Base-by-base conservation (phyloP, 768 basidiomycete genomes). In the Neoboletus subvelutipes region DNA sequence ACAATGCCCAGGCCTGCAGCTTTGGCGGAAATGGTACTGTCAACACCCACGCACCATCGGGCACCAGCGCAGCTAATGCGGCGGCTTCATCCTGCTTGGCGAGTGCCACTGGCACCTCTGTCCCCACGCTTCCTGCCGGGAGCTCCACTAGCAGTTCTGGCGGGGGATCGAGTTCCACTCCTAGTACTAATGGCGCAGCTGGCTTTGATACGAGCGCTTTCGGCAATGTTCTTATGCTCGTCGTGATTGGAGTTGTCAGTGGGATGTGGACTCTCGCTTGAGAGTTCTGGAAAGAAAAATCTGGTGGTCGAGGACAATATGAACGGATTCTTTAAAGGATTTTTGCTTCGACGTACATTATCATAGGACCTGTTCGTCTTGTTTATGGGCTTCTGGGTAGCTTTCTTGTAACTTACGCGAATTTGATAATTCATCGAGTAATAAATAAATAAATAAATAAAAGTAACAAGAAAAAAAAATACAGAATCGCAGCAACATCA, bases 1-100 rank as follows among this genome's bases (percentile, higher is more conserved):
- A 81, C 59, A 74, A 85, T 52, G 66, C 75, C 18, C 75, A 80
- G 50, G 78, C 90, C 9, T 96, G 94, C 74, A 83, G 80, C 75
- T 96, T 97, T 68, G 71, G 72, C 51, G 92, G 94, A 9, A 97
- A 97, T 67, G 94, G 86, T 6, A 92, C 90, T 17, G 77, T 92
- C 60, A 90, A 90, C 64, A 12, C 75, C 17, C 67, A 66, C 4
- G 82, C 83, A 17, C 79, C 87, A 31, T 68, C 86, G 8, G 67
- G 71, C 46, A 74, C 73, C 17, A 73, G 78, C 11, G 77, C 78
- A 29, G 82, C 83, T 41, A 76, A 76, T 55, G 73, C 83, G 37
- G 87, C 81, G 40, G 86, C 81, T 24, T 80, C 75, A 52, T 86
- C 88, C 15, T 93, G 90, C 67, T 72, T 91, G 53, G 69, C 88